Evolutionary conservation across 208 protist species (phyloP).

Genomic region (Naegleria lovaniensis): DNA sequence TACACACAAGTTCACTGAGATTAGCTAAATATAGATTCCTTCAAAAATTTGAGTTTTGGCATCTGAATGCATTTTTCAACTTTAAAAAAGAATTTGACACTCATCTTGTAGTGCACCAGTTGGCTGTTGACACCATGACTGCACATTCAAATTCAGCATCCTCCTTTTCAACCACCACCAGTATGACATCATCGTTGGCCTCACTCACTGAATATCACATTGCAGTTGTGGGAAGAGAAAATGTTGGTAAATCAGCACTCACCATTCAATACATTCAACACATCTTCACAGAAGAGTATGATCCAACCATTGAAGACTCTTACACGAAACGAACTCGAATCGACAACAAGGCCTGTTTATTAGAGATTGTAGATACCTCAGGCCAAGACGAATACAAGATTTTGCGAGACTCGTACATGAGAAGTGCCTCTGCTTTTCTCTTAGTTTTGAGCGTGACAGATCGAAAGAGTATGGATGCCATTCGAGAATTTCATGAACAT

Average conservation of each 20-base stretch:
- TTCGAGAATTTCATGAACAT: constrained; percentile 47
- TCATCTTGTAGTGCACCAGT: too few species aligned
- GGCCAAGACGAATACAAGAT: constrained; percentile 59
- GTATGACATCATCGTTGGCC: too few species aligned
- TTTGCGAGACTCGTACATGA: constrained; percentile 47
- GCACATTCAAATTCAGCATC: too few species aligned
- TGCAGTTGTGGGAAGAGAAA: constrained; percentile 33
- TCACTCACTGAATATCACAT: neutral
- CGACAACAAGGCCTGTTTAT: constrained; percentile 50
- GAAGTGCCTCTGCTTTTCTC: constrained; percentile 52
- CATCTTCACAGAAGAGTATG: constrained; percentile 50
- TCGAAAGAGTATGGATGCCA: constrained; percentile 51
- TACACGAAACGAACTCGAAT: constrained; percentile 57
- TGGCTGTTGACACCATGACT: too few species aligned
- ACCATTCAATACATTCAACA: constrained; percentile 40
- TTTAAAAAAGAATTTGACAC: too few species aligned
- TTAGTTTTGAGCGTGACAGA: constrained; percentile 50
- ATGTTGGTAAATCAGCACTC: constrained; percentile 11
- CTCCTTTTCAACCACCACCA: too few species aligned
- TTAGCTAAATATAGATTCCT: too few species aligned
- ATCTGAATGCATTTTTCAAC: too few species aligned
- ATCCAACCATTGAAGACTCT: constrained; percentile 63
- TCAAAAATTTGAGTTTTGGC: too few species aligned
- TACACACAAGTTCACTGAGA: too few species aligned
- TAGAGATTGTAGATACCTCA: constrained; percentile 75